A percentile compares a stretch with the other conserved stretches of the same genome.
Conservation (phyloP, 2,329 filamentous ascomycete species). For the Xylaria sp. region DNA sequence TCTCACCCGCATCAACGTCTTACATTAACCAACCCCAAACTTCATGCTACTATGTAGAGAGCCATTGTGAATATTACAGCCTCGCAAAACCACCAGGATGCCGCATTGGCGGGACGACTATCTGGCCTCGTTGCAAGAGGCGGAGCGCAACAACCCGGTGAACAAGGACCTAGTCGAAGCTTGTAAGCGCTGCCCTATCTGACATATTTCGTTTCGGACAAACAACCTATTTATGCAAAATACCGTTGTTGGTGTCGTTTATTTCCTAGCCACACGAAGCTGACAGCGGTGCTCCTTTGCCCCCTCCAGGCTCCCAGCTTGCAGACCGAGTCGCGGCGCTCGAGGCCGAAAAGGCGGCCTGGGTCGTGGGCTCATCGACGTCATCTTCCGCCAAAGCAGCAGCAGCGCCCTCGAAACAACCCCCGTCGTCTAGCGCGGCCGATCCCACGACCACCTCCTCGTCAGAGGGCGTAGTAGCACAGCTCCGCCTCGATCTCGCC, state of each 20-base stretch:
- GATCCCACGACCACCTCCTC: conserved; percentile 23
- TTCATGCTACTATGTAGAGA: conserved; percentile 20
- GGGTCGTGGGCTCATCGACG: neutral
- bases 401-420: conserved; percentile 43
- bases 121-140: conserved; percentile 76
- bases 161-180: conserved; percentile 77
- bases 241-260: neutral
- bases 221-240: neutral
- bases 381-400: neutral
- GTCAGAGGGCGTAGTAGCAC: conserved; percentile 51
- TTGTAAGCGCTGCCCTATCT: conserved; percentile 64
- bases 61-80: neutral
- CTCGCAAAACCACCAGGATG: conserved; percentile 30
- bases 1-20: neutral
- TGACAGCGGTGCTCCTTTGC: conserved; percentile 20
- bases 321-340: conserved; percentile 71
- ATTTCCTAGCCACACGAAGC: conserved; percentile 10
- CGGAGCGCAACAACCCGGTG: conserved; percentile 71
- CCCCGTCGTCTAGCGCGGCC: conserved; percentile 43
- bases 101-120: conserved; percentile 86
- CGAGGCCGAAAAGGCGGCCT: conserved; percentile 65
- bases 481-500: conserved; percentile 75
- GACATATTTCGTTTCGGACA: neutral
- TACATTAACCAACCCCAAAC: neutral
- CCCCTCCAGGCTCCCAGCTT: conserved; percentile 49